These are phyloP conservation scores for Coprinopsis marcescibilis DNA, from an alignment of 768 basidiomycete genomes.

Conservation along the genomic window DNA sequence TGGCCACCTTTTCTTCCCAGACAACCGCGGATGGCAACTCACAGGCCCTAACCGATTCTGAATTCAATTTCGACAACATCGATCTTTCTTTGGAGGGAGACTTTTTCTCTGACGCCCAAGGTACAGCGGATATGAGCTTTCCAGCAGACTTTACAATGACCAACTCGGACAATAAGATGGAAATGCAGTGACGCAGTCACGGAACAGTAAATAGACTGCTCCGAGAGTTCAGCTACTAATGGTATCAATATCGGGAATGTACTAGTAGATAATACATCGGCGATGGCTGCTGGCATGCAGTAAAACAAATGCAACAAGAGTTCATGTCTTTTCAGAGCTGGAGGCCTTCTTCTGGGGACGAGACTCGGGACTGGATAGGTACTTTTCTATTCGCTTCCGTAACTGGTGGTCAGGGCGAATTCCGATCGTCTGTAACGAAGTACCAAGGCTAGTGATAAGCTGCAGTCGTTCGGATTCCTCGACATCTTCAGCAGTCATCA, in stretches of 20 bases:
- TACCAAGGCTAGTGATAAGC: slow-evolving; percentile 47
- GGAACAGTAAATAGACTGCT: background rate
- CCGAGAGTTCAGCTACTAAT: too few species aligned
- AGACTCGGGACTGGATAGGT: slow-evolving; percentile 20
- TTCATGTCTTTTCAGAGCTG: background rate
- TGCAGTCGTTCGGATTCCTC: slow-evolving; percentile 39
- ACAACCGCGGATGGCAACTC: slow-evolving; percentile 16
- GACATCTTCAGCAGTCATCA: slow-evolving; percentile 49
- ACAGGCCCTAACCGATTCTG: slow-evolving; percentile 10
- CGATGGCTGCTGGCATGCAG: background rate
- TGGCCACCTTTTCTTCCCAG: slow-evolving; percentile 38
- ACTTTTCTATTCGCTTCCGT: slow-evolving; percentile 63
- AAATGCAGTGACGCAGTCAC: background rate
- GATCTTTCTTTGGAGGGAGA: slow-evolving; percentile 40
- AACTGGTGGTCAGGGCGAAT: slow-evolving; percentile 61
- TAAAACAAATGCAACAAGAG: background rate
- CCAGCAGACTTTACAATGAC: background rate
- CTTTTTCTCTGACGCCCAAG: slow-evolving; percentile 29
- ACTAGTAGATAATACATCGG: background rate
- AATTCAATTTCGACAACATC: slow-evolving; percentile 45
- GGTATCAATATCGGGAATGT: too few species aligned
- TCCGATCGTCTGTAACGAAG: slow-evolving; percentile 45
- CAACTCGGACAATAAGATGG: background rate
- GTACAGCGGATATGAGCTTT: slow-evolving; percentile 1
- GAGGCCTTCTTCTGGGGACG: background rate